Conservation (phyloP, 148 eudicot genomes). For the Diospyros kaki region DNA sequence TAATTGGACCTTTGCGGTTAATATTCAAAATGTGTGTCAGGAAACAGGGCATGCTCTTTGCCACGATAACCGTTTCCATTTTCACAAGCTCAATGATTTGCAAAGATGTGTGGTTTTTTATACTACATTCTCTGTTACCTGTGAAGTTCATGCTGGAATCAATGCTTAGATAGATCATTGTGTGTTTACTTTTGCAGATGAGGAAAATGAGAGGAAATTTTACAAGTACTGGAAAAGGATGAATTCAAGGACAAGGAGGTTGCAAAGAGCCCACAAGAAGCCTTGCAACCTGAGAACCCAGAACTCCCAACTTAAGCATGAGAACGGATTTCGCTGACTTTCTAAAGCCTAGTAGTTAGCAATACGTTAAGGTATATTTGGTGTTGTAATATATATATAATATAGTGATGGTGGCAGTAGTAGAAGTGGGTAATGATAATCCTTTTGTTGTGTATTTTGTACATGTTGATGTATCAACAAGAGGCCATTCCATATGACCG, state of each 20-base stretch:
- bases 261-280: constrained; percentile 1
- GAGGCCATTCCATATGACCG: constrained; percentile 1
- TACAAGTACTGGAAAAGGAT: background rate
- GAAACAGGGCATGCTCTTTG: background rate
- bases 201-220: background rate
- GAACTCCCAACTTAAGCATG: constrained; percentile 5
- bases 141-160: background rate
- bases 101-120: background rate
- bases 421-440: background rate
- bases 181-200: constrained; percentile 4
- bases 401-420: constrained; percentile 4
- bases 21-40: background rate
- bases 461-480: constrained; percentile 9
- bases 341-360: background rate
- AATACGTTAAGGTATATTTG: constrained; percentile 4
- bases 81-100: background rate
- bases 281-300: constrained; percentile 9
- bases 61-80: too few relatives aligned
- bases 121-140: background rate
- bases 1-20: background rate
- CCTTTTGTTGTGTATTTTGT: constrained; percentile 12
- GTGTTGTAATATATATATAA: background rate
- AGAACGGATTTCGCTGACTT: constrained; percentile 3
- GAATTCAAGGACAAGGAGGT: background rate
- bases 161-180: background rate